Conservation (phyloP, 805 yeast species). For the Schizosaccharomyces japonicus region DNA sequence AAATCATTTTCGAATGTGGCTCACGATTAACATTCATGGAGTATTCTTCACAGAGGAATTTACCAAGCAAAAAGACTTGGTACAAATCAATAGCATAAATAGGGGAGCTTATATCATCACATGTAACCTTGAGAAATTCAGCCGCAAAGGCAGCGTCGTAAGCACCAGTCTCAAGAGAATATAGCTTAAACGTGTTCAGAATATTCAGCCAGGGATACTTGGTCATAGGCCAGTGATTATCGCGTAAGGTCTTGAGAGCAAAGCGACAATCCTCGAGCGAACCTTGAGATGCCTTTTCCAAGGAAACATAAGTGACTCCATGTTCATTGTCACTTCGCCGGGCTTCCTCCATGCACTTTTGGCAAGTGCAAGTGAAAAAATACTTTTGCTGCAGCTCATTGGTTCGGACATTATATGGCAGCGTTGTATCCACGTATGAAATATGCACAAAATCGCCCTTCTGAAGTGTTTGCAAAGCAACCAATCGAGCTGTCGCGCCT, state of each 20-base stretch:
- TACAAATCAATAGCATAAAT: neutral
- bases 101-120: neutral
- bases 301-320: neutral
- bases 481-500: neutral
- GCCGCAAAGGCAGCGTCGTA: neutral
- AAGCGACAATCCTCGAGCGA: neutral
- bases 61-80: neutral
- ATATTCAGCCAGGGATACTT: neutral
- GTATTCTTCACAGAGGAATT: no score
- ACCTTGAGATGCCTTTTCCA: neutral
- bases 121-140: neutral
- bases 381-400: slow-evolving; percentile 5
- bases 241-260: no score
- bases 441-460: slow-evolving; percentile 8
- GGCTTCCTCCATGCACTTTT: slow-evolving; percentile 1
- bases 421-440: slow-evolving; percentile 9
- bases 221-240: neutral
- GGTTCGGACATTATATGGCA: slow-evolving; percentile 4
- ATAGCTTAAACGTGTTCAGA: neutral
- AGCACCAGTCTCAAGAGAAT: neutral
- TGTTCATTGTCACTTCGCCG: neutral
- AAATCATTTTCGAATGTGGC: no score
- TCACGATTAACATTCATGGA: no score
- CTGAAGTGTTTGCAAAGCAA: slow-evolving; percentile 5
- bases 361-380: slow-evolving; percentile 8